phyloP scores from a whole-genome alignment of 106 monocot genomes.

The Dendrobium officinale region DNA sequence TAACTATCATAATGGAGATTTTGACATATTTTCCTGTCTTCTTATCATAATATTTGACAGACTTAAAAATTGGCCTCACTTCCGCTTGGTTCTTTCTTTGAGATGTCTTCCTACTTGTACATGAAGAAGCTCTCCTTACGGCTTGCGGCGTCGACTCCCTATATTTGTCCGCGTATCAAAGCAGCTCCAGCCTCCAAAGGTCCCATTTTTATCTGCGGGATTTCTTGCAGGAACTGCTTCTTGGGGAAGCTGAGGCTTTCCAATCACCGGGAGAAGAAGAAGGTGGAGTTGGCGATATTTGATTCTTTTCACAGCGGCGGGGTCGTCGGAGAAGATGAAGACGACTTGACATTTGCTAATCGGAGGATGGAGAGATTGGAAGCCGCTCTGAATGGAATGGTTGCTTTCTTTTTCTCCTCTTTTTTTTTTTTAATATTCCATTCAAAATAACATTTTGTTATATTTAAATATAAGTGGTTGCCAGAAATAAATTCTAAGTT shows the following conservation, averaged over 20 bases:
- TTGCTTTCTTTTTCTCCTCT: neutral
- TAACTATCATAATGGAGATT: too few relatives aligned
- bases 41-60: too few relatives aligned
- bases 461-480: too few relatives aligned
- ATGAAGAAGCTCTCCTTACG: too few relatives aligned
- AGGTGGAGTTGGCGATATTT: conserved; percentile 14
- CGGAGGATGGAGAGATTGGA: conserved; percentile 16
- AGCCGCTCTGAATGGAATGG: conserved; percentile 31
- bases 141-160: neutral
- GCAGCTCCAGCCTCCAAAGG: too few relatives aligned
- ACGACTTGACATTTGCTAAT: neutral
- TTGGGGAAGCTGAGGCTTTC: conserved; percentile 12
- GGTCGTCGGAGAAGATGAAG: conserved; percentile 17
- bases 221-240: neutral
- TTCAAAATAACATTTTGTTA: too few relatives aligned
- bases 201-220: conserved; percentile 19
- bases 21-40: too few relatives aligned
- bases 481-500: too few relatives aligned
- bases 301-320: conserved; percentile 1
- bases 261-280: neutral
- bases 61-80: too few relatives aligned
- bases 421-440: neutral
- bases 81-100: too few relatives aligned
- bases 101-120: too few relatives aligned
- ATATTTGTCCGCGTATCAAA: too few relatives aligned